phyloP scores from a whole-genome alignment of 2,329 filamentous ascomycete genomes.

The Coniochaeta sp. region DNA sequence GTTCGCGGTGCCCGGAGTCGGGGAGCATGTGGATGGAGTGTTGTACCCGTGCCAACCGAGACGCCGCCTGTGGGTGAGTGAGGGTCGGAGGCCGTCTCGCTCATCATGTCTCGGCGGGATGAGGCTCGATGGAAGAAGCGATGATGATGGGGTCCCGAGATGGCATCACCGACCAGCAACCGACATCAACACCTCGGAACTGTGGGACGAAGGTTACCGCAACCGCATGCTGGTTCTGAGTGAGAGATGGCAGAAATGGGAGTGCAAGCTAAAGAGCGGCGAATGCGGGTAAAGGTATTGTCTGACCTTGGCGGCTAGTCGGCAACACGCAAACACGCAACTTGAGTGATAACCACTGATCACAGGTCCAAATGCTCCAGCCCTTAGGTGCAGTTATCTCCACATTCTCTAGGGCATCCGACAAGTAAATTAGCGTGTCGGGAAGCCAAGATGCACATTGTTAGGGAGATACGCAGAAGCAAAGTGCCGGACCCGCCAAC shows the following conservation, averaged over 20 bases:
- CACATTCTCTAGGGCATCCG: neutral
- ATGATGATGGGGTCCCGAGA: neutral
- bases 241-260: neutral
- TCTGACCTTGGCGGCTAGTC: neutral
- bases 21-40: slow-evolving; percentile 8
- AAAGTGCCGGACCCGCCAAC: neutral
- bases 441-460: neutral
- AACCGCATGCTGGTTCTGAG: neutral
- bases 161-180: neutral
- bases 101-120: slow-evolving; percentile 7
- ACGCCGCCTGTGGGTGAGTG: slow-evolving; percentile 6
- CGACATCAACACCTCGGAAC: neutral
- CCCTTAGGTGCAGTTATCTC: too few species aligned
- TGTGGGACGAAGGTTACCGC: neutral
- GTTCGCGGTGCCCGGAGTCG: slow-evolving; percentile 20
- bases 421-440: neutral
- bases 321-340: too few species aligned
- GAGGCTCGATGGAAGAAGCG: neutral
- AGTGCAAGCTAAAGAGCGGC: neutral
- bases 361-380: neutral
- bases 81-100: neutral
- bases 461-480: neutral
- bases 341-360: too few species aligned
- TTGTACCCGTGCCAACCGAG: slow-evolving; percentile 6
- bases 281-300: neutral